A percentile compares a stretch with the other conserved stretches of the same genome.
These are phyloP conservation scores for Myriosclerotinia curreyana DNA, from an alignment of 2,329 filamentous ascomycete genomes.

Conservation along the genomic window DNA sequence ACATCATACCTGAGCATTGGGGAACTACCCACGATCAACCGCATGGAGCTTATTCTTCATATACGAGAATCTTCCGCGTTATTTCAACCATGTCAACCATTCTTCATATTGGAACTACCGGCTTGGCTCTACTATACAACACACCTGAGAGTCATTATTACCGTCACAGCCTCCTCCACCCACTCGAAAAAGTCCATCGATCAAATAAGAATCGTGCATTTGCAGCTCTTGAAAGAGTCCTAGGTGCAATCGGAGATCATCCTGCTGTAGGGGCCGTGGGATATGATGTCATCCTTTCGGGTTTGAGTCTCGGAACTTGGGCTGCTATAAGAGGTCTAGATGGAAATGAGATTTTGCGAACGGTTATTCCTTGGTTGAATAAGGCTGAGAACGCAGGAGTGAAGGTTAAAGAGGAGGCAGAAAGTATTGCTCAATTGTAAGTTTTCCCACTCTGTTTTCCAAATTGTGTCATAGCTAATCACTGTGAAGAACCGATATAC, in stretches of 20 bases:
- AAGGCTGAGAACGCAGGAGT: background rate
- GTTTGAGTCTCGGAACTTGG: constrained; percentile 54
- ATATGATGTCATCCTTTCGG: constrained; percentile 57
- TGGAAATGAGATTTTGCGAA: constrained; percentile 48
- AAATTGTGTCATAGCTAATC: background rate
- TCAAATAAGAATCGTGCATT: constrained; percentile 47
- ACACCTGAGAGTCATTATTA: constrained; percentile 49
- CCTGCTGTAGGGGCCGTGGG: constrained; percentile 56
- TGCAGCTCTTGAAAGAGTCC: constrained; percentile 46
- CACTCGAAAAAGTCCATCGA: constrained; percentile 47
- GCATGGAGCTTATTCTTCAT: constrained; percentile 43
- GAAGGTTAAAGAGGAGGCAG: constrained; percentile 3
- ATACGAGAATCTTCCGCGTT: constrained; percentile 48
- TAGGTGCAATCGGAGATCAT: constrained; percentile 53
- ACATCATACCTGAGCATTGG: constrained; percentile 49
- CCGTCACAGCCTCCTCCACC: constrained; percentile 47
- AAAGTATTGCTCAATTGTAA: constrained; percentile 1
- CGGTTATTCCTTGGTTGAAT: constrained; percentile 40
- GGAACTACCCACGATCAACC: constrained; percentile 46
- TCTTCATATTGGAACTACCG: constrained; percentile 47
- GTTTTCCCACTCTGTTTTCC: background rate
- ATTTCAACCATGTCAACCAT: constrained; percentile 46
- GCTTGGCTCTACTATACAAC: constrained; percentile 47
- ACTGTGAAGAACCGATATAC: constrained; percentile 1
- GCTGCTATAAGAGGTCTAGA: constrained; percentile 53